Percentiles rank a stretch among this genome's conserved stretches.
These are phyloP conservation scores for Pichia sp. DNA, from an alignment of 1,139 yeast species.

Conservation along the genomic window DNA sequence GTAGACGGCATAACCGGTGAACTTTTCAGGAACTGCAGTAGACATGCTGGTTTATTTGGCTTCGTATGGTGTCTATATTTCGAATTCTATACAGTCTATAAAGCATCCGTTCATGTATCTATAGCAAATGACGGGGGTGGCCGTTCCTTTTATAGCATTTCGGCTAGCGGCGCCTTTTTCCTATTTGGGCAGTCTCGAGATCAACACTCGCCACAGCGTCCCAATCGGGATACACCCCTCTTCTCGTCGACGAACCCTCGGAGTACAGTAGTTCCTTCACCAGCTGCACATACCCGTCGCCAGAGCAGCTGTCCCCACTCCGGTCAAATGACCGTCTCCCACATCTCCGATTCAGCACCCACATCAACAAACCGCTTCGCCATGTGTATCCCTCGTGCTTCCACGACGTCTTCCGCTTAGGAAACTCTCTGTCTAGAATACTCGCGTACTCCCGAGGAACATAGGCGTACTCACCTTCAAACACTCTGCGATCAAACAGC, in stretches of 20 bases:
- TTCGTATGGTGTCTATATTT: background rate
- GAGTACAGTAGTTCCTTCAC: background rate
- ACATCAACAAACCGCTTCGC: conserved; percentile 35
- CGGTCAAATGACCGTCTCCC: background rate
- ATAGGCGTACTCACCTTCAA: conserved; percentile 48
- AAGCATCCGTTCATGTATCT: too few species aligned
- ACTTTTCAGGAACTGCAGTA: conserved; percentile 34
- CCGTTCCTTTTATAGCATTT: too few species aligned
- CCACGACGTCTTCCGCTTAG: conserved; percentile 27
- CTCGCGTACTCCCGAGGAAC: conserved; percentile 40
- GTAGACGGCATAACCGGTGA: conserved; percentile 38
- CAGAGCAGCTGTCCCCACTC: conserved; percentile 1
- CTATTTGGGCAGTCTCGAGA: background rate
- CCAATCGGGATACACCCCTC: conserved; percentile 5
- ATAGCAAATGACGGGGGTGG: too few species aligned
- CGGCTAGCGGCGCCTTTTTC: conserved; percentile 1
- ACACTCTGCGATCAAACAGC: conserved; percentile 42
- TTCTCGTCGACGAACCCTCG: background rate
- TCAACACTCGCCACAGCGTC: conserved; percentile 2
- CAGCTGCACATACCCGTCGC: background rate
- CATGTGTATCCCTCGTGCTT: conserved; percentile 34
- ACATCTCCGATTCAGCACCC: conserved; percentile 33
- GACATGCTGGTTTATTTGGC: background rate
- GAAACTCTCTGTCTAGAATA: conserved; percentile 45
- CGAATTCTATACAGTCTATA: background rate